Evolutionary conservation across 1,284 basidiomycete genomes (phyloP), one percentile per base, ranked within the genome.

Genomic region (Trichosporon ovoides): DNA sequence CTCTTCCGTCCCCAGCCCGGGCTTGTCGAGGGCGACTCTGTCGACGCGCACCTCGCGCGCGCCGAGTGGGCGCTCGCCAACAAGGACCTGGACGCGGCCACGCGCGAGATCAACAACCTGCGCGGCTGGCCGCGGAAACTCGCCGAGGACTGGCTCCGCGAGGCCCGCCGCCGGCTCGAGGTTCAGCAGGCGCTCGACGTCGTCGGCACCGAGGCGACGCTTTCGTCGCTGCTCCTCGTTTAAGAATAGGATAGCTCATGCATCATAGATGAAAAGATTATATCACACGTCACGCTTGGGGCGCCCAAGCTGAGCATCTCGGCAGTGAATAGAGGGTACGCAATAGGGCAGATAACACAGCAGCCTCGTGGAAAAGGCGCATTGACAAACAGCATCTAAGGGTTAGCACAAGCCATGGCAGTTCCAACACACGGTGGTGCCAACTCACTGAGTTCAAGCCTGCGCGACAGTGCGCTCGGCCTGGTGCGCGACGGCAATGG

Each of bases 161-260:
- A 92, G 67, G 92, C 92, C 18, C 82, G 96, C 67, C 83, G 84
- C 73, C 83, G 92, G 72, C 78, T 98, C 66, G 92, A 97, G 78
- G 91, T 96, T 46, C 83, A 92, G 74, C 95, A 98, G 78, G 91
- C 93, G 40, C 78, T 98, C 66, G 88, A 95, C 80, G 89, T 95
- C 59, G 85, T 93, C 56, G 86, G 91, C 73, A 81, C 89, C 24
- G 88, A 94, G 79, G 86, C 86, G n/a, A 87, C 84, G 14, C 77
- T 83, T 55, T 73, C 76, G 49, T 81, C 81, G 38, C 73, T 84
- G 58, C 76, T 82, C 51, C 72, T 83, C 53, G 77, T 80, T 31
- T 79, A 69, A 53, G 31, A 20, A 20, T 50, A 37, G 49, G 55
- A 36, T 52, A 54, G 57, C 51, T 51, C 50, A 55, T 59, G 58